Base-by-base conservation (phyloP, 768 basidiomycete genomes). In the Naganishia kalamii region DNA sequence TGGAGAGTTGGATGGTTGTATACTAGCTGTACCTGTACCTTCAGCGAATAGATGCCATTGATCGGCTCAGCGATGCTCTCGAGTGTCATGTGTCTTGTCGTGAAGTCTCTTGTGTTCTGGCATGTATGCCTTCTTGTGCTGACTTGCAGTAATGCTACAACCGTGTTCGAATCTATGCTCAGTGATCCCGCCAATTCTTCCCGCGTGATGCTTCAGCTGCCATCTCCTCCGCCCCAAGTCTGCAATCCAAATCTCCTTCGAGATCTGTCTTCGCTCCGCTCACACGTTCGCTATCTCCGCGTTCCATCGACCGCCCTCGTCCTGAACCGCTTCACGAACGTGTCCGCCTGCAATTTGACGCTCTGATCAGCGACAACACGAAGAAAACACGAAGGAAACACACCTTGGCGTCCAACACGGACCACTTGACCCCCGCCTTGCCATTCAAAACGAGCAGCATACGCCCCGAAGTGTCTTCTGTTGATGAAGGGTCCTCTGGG, bases 351-450 rank as follows among this genome's bases (percentile, higher is more conserved):
- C 5, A 29, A 33, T 8, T 25, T 5, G 43, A 40, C 37, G 10
- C 37, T n/a, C 6, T 4, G 7, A 41, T 41, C 21, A 17, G 27
- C 37, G n/a, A 32, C 21, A n/a, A 11, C 10, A 52, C 15, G 35
- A 1, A 13, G 3, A n/a, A 57, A 40, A 2, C 19, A 12, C 8
- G 12, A 25, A 12, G 51, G 27, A 21, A 15, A 17, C 54, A 23
- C 27, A 57, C 54, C 54, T 57, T 57, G 23, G 54, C 54, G n/a
- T 57, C 54, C 54, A 57, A 57, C 54, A 57, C 54, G 12, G 54
- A 57, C 54, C 54, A 57, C 23, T 33, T 57, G 37, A 57, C 35
- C 4, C 32, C 37, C 35, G 37, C 35, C 25, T 40, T 37, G 21
- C 54, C 54, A n/a, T 57, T 57, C 35, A 57, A 35, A 23, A 57